Conservation (phyloP, 1,284 basidiomycete species). For the Ceratobasidium sp. region DNA sequence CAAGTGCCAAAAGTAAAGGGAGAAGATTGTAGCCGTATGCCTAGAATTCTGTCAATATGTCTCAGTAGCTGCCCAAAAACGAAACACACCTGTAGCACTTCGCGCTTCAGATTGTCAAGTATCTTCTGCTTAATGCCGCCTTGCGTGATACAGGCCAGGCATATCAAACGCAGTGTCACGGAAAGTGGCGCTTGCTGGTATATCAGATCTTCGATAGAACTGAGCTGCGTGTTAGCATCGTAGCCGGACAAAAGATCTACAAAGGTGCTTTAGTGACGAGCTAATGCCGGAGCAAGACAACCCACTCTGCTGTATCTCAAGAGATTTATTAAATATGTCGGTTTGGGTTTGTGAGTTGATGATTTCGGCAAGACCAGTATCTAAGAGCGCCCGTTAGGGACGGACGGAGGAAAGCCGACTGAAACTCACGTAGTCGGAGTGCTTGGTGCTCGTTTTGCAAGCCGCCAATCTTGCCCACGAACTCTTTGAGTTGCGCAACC, state of each 20-base stretch:
- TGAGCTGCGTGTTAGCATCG: conserved; percentile 78
- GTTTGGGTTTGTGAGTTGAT: conserved; percentile 85
- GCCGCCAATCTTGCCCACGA: conserved; percentile 93
- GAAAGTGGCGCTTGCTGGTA: conserved; percentile 84
- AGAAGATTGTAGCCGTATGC: conserved; percentile 93
- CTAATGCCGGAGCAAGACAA: conserved; percentile 22
- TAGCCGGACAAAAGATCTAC: conserved; percentile 92
- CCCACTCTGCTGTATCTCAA: conserved; percentile 97
- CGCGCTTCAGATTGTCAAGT: conserved; percentile 89
- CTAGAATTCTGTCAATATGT: conserved; percentile 57
- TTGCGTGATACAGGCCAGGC: conserved; percentile 83
- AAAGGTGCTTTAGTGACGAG: background rate
- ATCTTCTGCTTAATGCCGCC: conserved; percentile 90
- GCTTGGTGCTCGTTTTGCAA: conserved; percentile 92
- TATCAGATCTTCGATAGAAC: conserved; percentile 87
- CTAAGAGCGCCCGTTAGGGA: conserved; percentile 58
- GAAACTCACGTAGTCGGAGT: conserved; percentile 79
- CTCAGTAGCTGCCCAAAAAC: background rate
- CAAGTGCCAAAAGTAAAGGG: conserved; percentile 84
- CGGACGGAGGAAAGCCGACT: conserved; percentile 23
- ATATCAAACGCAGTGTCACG: conserved; percentile 80
- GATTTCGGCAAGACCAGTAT: conserved; percentile 93
- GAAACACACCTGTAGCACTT: conserved; percentile 81
- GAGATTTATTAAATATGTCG: conserved; percentile 89
- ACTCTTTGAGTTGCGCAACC: conserved; percentile 91